Conservation (phyloP, 805 yeast genomes). For the Saccharomycodes ludwigii region DNA sequence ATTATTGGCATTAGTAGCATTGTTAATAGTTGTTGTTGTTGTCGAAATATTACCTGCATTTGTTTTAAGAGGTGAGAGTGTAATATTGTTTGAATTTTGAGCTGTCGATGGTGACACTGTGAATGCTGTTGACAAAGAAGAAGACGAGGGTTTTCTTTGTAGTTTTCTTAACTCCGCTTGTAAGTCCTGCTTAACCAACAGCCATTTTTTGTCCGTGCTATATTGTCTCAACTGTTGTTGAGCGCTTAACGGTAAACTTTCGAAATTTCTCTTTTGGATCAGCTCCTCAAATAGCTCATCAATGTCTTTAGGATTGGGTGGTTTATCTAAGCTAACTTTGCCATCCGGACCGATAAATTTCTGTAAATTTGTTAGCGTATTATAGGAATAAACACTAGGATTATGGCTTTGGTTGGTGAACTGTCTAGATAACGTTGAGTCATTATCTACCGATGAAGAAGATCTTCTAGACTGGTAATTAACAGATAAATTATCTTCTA, state of each 20-base stretch:
- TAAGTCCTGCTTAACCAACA: conserved; percentile 78
- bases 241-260: conserved; percentile 55
- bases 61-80: background rate
- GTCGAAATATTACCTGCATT: background rate
- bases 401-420: conserved; percentile 15
- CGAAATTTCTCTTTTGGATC: conserved; percentile 75
- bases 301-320: conserved; percentile 50
- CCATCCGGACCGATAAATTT: conserved; percentile 21
- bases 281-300: conserved; percentile 67
- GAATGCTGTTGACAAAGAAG: conserved; percentile 1
- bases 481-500: too few species aligned
- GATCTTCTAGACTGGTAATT: background rate
- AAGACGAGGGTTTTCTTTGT: conserved; percentile 28
- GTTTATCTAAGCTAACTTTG: conserved; percentile 42
- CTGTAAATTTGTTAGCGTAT: conserved; percentile 16
- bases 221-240: conserved; percentile 66
- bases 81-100: conserved; percentile 1
- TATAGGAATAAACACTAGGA: conserved; percentile 17
- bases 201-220: conserved; percentile 76
- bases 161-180: conserved; percentile 58
- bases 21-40: background rate
- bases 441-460: background rate
- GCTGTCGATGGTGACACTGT: conserved; percentile 5
- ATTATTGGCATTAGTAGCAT: background rate
- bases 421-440: conserved; percentile 13